Conservation (phyloP, 23 red algal genomes). For the Cyanidium caldarium region DNA sequence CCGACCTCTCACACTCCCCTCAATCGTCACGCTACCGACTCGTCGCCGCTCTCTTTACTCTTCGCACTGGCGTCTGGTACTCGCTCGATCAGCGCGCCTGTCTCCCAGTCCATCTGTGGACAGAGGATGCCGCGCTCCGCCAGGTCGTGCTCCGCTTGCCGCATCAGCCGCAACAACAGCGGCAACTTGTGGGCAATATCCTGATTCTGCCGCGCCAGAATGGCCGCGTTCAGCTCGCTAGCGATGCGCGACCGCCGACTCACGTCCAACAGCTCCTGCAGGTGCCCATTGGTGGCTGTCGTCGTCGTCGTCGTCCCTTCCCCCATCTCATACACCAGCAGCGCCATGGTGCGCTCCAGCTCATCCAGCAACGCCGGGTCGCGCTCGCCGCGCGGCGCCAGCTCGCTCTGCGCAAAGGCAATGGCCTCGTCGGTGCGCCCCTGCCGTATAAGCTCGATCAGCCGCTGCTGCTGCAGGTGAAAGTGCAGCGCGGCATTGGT, state of each 20-base stretch:
- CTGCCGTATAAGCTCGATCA: slow-evolving; percentile 90
- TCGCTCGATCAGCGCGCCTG: not conserved
- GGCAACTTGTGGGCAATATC: slow-evolving; percentile 70
- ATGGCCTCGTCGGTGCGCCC: slow-evolving; percentile 57
- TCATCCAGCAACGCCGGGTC: slow-evolving; percentile 63
- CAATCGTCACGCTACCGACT: too few relatives aligned
- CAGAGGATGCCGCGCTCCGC: not conserved
- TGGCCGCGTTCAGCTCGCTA: slow-evolving; percentile 84
- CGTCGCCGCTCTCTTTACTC: too few relatives aligned
- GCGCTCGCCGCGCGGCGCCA: slow-evolving; percentile 74
- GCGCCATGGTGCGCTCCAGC: slow-evolving; percentile 76
- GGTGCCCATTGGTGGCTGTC: not conserved
- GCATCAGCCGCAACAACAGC: slow-evolving; percentile 43
- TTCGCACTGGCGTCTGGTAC: too few relatives aligned
- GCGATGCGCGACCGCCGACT: slow-evolving; percentile 65
- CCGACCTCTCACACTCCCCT: too few relatives aligned
- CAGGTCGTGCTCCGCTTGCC: not conserved
- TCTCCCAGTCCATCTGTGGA: not conserved
- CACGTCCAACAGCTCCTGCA: slow-evolving; percentile 41
- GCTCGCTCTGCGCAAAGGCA: slow-evolving; percentile 70
- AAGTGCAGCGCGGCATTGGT: slow-evolving; percentile 70
- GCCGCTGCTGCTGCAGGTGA: slow-evolving; percentile 87
- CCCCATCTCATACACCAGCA: slow-evolving; percentile 92
- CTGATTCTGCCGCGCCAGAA: slow-evolving; percentile 78
- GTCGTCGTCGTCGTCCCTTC: not conserved